A percentile compares a stretch with the other conserved stretches of the same genome.
These are phyloP conservation scores for Lactarius pseudohatsudake DNA, from an alignment of 768 basidiomycete species.

Conservation along the genomic window DNA sequence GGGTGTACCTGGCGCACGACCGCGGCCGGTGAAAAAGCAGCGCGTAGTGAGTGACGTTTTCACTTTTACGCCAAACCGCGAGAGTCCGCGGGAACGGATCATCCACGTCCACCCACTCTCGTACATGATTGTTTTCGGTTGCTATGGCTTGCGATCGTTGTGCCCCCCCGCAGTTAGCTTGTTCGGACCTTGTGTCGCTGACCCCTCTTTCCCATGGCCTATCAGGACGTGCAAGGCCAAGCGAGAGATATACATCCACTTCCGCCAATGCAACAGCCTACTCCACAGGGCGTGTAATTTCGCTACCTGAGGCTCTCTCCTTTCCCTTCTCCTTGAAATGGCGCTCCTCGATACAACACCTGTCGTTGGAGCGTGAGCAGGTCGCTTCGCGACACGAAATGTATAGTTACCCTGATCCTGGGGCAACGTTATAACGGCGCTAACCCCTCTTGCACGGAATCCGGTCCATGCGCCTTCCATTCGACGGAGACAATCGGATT, in stretches of 20 bases:
- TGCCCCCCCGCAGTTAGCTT: not conserved
- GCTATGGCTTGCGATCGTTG: not conserved
- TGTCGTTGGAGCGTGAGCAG: slow-evolving; percentile 3
- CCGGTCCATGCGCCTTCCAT: not conserved
- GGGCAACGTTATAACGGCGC: slow-evolving; percentile 5
- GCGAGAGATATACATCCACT: slow-evolving; percentile 29
- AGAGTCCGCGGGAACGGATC: slow-evolving; percentile 1
- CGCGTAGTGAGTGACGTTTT: slow-evolving; percentile 26
- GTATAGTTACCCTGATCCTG: slow-evolving; percentile 2
- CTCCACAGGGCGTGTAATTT: slow-evolving; percentile 29
- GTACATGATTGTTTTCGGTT: not conserved
- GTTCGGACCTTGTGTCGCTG: slow-evolving; percentile 10
- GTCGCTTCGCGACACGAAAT: slow-evolving; percentile 1
- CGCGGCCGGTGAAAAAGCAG: slow-evolving; percentile 30
- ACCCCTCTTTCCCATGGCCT: not conserved
- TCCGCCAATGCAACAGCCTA: slow-evolving; percentile 29
- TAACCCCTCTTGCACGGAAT: not conserved
- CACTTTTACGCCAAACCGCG: not conserved
- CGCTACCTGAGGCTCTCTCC: not conserved
- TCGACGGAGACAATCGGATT: slow-evolving; percentile 3
- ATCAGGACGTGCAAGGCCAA: slow-evolving; percentile 30
- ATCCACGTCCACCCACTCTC: not conserved
- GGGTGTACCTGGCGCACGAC: slow-evolving; percentile 28
- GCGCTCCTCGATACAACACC: slow-evolving; percentile 1
- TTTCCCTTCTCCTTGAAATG: slow-evolving; percentile 15